Conservation (phyloP, 805 yeast genomes). For the Candida silvicultrix region DNA sequence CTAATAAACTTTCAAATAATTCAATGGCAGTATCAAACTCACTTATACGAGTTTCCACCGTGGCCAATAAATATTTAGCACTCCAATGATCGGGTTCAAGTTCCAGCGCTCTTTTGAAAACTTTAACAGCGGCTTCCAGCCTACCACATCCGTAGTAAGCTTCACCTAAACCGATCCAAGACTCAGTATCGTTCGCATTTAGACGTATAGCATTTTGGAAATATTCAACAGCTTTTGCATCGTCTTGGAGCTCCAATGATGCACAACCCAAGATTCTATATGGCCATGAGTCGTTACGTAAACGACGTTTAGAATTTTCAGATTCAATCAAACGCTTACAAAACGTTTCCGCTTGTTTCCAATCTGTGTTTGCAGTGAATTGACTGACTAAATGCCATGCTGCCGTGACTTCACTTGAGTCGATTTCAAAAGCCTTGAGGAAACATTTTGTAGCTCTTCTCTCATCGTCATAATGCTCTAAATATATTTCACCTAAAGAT, state of each 20-base stretch:
- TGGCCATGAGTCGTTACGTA: conserved; percentile 69
- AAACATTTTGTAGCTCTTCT: conserved; percentile 79
- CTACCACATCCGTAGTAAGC: conserved; percentile 84
- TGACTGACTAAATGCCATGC: conserved; percentile 66
- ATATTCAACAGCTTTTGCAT: conserved; percentile 77
- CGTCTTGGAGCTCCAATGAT: conserved; percentile 63
- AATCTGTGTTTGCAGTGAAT: conserved; percentile 62
- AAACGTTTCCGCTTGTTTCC: conserved; percentile 79
- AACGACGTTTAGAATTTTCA: conserved; percentile 47
- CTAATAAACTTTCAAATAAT: conserved; percentile 37
- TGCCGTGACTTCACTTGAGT: conserved; percentile 67
- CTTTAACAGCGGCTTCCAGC: conserved; percentile 79
- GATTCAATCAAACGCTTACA: conserved; percentile 61
- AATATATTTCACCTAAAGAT: conserved; percentile 70
- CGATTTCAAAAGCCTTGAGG: conserved; percentile 83
- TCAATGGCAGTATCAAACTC: conserved; percentile 58
- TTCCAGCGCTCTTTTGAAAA: conserved; percentile 59
- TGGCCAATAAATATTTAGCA: conserved; percentile 62
- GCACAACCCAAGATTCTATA: conserved; percentile 80
- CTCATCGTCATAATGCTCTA: conserved; percentile 48
- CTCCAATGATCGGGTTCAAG: conserved; percentile 52
- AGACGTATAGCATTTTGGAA: conserved; percentile 81
- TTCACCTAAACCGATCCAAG: conserved; percentile 98
- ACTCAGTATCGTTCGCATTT: conserved; percentile 57
- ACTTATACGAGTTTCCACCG: conserved; percentile 55